phyloP scores from a whole-genome alignment of 768 basidiomycete species.

The Suillus placidus region DNA sequence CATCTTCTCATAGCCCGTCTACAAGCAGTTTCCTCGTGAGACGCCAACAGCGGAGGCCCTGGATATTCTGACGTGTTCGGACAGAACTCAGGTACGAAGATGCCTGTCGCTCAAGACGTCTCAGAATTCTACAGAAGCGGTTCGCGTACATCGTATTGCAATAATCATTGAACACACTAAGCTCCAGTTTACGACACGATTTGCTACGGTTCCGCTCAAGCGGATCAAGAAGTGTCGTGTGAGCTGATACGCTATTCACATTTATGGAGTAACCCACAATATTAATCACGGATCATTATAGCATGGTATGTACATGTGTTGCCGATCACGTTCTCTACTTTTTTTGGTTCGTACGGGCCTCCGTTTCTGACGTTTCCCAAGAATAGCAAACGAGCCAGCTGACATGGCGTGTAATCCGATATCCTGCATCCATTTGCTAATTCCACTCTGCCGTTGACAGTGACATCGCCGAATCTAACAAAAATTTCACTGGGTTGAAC shows the following conservation, averaged over 20 bases:
- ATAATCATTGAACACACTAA: not conserved
- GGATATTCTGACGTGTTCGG: not conserved
- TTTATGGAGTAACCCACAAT: constrained; percentile 7
- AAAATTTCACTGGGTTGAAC: not conserved
- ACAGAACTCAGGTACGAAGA: not conserved
- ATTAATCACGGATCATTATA: constrained; percentile 1
- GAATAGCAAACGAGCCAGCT: constrained; percentile 4
- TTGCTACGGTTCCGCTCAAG: not conserved
- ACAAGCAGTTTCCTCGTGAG: not conserved
- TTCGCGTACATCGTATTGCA: not conserved
- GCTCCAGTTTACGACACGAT: not conserved
- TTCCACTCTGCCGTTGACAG: not conserved
- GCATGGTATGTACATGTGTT: not conserved
- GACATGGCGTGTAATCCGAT: not conserved
- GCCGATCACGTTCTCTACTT: not conserved
- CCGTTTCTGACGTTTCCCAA: constrained; percentile 8
- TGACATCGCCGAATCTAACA: not conserved
- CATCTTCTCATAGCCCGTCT: not conserved
- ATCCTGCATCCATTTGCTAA: not conserved
- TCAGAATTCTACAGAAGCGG: not conserved
- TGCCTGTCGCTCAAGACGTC: not conserved
- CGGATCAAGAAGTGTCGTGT: not conserved
- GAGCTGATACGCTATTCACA: not conserved
- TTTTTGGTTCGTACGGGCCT: constrained; percentile 11
- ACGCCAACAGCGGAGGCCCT: not conserved